Percentiles rank a stretch among this genome's conserved stretches.
Evolutionary conservation across 176 grass and related monocot species (phyloP).

Genomic region (Aegilops tauschii): DNA sequence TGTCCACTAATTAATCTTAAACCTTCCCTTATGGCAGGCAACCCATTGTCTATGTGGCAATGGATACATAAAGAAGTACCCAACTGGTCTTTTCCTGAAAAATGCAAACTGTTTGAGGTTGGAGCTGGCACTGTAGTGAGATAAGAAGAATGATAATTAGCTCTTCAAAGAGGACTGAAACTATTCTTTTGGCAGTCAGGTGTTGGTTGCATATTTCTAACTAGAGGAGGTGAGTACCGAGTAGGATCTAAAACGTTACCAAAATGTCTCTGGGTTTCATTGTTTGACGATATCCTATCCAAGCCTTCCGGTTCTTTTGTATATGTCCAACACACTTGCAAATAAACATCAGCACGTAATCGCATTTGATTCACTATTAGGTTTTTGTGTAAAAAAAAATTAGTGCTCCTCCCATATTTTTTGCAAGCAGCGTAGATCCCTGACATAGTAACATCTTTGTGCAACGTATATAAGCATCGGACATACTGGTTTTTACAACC

Average conservation of each 20-base stretch:
- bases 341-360: slow-evolving; percentile 28
- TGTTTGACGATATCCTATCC: slow-evolving; percentile 2
- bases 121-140: slow-evolving; percentile 92
- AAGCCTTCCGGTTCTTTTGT: slow-evolving; percentile 19
- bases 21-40: slow-evolving; percentile 50
- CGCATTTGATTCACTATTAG: not conserved
- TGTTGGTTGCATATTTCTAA: slow-evolving; percentile 11
- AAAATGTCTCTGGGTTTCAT: not conserved
- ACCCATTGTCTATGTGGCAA: slow-evolving; percentile 89
- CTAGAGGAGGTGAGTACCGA: slow-evolving; percentile 19
- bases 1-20: slow-evolving; percentile 7
- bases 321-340: slow-evolving; percentile 10
- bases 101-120: slow-evolving; percentile 96
- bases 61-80: slow-evolving; percentile 55
- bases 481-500: slow-evolving; percentile 3
- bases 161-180: slow-evolving; percentile 82
- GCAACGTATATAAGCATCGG: not conserved
- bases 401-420: not conserved
- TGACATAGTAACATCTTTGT: not conserved
- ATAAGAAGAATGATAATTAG: slow-evolving; percentile 83
- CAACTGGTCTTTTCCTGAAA: slow-evolving; percentile 87
- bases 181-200: slow-evolving; percentile 22
- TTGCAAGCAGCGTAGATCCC: not conserved
- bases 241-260: slow-evolving; percentile 14
- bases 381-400: not conserved